Evolutionary conservation across 2,329 filamentous ascomycete genomes (phyloP).

Genomic region (Apiospora arundinis): DNA sequence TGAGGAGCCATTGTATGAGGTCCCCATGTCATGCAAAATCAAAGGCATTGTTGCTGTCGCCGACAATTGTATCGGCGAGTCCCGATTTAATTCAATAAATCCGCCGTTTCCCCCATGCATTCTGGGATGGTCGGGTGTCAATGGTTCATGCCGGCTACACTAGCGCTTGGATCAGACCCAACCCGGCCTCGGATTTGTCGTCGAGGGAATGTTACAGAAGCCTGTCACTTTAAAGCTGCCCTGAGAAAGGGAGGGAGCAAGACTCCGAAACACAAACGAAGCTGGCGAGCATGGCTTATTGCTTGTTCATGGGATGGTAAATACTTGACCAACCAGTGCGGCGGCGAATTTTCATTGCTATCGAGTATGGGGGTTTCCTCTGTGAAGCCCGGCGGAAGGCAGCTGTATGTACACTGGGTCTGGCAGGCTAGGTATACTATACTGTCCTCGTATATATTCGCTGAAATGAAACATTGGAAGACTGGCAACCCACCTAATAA

Average conservation of each 20-base stretch:
- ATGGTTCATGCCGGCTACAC: slow-evolving; percentile 18
- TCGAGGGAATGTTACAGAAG: slow-evolving; percentile 13
- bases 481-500: not conserved
- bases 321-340: not conserved
- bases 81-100: slow-evolving; percentile 13
- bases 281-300: not conserved
- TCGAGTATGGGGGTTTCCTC: not conserved
- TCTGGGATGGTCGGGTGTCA: slow-evolving; percentile 8
- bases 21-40: not conserved
- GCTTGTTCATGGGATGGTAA: not conserved
- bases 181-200: slow-evolving; percentile 15
- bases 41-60: slow-evolving; percentile 6
- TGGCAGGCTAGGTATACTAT: not conserved
- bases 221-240: not conserved
- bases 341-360: not conserved
- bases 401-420: not conserved
- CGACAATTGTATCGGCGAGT: slow-evolving; percentile 9
- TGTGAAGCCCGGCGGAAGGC: not conserved
- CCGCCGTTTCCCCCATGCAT: slow-evolving; percentile 7
- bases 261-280: not conserved
- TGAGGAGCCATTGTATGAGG: not conserved
- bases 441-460: not conserved
- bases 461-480: not conserved
- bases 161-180: slow-evolving; percentile 18
- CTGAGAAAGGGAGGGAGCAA: not conserved